Evolutionary conservation across 1,284 basidiomycete genomes (phyloP), one percentile per base, ranked within the genome.

Genomic region (Trametes hirsuta): DNA sequence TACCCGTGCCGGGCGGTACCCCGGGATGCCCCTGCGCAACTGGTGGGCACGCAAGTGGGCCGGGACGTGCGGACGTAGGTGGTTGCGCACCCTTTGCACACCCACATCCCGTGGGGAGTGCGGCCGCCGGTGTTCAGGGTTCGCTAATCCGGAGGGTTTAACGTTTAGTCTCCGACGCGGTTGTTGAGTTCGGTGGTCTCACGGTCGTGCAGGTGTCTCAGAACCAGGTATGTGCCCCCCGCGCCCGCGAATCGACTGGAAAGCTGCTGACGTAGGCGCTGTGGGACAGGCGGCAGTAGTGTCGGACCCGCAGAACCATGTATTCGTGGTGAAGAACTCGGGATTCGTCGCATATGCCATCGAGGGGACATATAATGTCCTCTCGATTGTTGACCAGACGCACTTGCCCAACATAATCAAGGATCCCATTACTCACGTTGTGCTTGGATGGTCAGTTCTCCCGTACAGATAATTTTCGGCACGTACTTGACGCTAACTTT

Each of bases 171-270:
- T 91, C 90, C 5, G 90, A 91, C 65, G 87, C 90, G 1, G 87
- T 91, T 18, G 85, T 92, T 47, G 84, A 87, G 67, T 91, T 91
- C 71, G 81, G 85, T 53, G 90, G 90, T 58, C 75, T 93, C 58
- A 91, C 88, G 0, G 81, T 90, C 22, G 89, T 93, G 1, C 91
- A 93, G 70, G 90, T 91, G 37, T 88, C 88, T 1, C 90, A 92
- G 77, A 92, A 92, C 67, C 85, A 86, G 64, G 78, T 77, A 41
- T 49, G 62, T 53, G 24, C 39, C 4, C 4, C 11, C 12, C 11
- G 14, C 11, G 12, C 6, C n/a, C 11, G n/a, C 30, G 30, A 15
- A 14, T 4, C 1, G 0, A 6, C 18, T 14, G 46, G n/a, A 2
- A 15, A 22, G 41, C 24, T 42, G 3, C 9, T 64, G 34, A 14